Percentiles rank a stretch among this genome's conserved stretches.
These are phyloP conservation scores for Leucocoprinus birnbaumii DNA, from an alignment of 768 basidiomycete species.

Conservation along the genomic window DNA sequence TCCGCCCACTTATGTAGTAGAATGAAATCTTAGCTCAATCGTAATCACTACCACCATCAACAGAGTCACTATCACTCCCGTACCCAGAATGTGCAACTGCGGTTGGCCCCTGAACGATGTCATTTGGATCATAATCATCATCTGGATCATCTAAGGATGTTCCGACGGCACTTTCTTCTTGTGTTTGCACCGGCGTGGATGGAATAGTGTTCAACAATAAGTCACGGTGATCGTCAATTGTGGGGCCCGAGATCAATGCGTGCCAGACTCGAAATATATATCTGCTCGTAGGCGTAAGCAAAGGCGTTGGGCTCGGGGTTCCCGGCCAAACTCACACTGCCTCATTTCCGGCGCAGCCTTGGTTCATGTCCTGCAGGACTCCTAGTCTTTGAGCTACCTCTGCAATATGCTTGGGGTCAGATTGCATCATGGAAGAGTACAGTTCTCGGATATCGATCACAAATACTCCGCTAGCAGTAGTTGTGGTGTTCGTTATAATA, in stretches of 20 bases:
- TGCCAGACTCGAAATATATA: conserved; percentile 41
- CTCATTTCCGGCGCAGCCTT: conserved; percentile 51
- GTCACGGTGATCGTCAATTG: conserved; percentile 44
- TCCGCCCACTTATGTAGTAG: not conserved
- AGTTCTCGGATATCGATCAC: conserved; percentile 39
- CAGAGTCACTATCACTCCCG: conserved; percentile 18
- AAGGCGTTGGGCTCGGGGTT: not conserved
- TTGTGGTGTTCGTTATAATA: conserved; percentile 12
- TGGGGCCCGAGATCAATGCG: conserved; percentile 39
- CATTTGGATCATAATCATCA: conserved; percentile 30
- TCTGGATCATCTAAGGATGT: conserved; percentile 21
- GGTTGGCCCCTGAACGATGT: conserved; percentile 16
- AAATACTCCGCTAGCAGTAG: conserved; percentile 25
- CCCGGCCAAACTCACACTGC: conserved; percentile 33
- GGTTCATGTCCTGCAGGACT: conserved; percentile 25
- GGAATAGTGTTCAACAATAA: conserved; percentile 10
- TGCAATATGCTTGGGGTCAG: conserved; percentile 15
- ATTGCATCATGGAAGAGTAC: conserved; percentile 37
- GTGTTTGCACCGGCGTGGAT: not conserved
- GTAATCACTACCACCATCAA: conserved; percentile 17
- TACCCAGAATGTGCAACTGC: not conserved
- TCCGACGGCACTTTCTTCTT: not conserved
- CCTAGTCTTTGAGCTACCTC: conserved; percentile 32
- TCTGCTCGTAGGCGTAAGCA: conserved; percentile 20
- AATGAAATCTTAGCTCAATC: not conserved